A percentile compares a stretch with the other conserved stretches of the same genome.
Evolutionary conservation across 495 filamentous ascomycete genomes (phyloP).

Genomic region (Evansstolkia leycettana): DNA sequence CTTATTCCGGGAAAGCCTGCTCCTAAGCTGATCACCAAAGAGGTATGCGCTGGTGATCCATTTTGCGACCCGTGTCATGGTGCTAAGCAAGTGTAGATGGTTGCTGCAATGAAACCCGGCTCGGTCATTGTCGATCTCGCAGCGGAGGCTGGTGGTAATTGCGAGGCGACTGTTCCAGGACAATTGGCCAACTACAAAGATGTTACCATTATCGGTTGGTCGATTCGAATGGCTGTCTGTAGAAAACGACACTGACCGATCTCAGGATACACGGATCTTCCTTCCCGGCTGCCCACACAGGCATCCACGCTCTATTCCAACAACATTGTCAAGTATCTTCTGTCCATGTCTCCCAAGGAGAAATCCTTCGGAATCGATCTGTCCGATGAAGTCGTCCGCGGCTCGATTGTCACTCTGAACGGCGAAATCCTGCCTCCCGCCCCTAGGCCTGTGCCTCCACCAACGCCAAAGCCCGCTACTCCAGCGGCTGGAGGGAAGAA

Average conservation of each 20-base stretch:
- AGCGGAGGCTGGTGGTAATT: slow-evolving; percentile 71
- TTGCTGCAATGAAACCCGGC: slow-evolving; percentile 69
- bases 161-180: slow-evolving; percentile 59
- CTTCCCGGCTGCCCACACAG: slow-evolving; percentile 68
- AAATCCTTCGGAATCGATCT: slow-evolving; percentile 64
- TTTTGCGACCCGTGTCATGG: no score
- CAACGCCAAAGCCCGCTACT: slow-evolving; percentile 41
- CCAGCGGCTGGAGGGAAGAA: slow-evolving; percentile 27
- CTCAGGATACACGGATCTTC: slow-evolving; percentile 66
- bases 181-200: slow-evolving; percentile 55
- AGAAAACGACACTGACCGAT: slow-evolving; percentile 2
- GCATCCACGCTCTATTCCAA: slow-evolving; percentile 76
- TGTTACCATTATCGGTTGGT: slow-evolving; percentile 64
- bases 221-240: not conserved
- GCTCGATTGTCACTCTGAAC: slow-evolving; percentile 63
- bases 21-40: slow-evolving; percentile 63
- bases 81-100: slow-evolving; percentile 32
- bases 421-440: slow-evolving; percentile 61
- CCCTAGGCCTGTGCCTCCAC: slow-evolving; percentile 58
- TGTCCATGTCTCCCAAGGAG: slow-evolving; percentile 63
- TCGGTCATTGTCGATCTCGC: slow-evolving; percentile 74
- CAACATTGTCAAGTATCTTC: slow-evolving; percentile 72
- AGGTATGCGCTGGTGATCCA: slow-evolving; percentile 15
- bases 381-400: slow-evolving; percentile 67
- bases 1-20: slow-evolving; percentile 67